These are phyloP conservation scores for Coemansia brasiliensis DNA, from an alignment of 192 early-diverging fungal species.

Conservation along the genomic window DNA sequence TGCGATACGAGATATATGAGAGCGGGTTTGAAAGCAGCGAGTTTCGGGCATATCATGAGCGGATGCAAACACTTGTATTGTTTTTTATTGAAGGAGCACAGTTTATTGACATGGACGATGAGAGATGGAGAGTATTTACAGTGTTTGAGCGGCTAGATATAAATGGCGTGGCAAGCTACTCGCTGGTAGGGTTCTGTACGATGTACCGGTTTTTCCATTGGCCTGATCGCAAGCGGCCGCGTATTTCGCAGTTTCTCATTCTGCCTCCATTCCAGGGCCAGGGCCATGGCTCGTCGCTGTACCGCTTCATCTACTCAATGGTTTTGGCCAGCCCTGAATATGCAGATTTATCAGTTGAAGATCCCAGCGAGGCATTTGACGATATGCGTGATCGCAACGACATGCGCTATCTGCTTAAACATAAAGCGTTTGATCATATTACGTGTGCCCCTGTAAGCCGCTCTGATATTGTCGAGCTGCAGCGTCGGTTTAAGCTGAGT, in stretches of 20 bases:
- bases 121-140: slow-evolving; percentile 74
- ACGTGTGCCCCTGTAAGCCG: slow-evolving; percentile 59
- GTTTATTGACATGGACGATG: slow-evolving; percentile 81
- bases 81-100: slow-evolving; percentile 90
- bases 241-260: slow-evolving; percentile 95
- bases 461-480: slow-evolving; percentile 53
- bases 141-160: slow-evolving; percentile 60
- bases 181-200: slow-evolving; percentile 81
- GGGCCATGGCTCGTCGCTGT: slow-evolving; percentile 80
- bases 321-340: slow-evolving; percentile 13
- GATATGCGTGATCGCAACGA: slow-evolving; percentile 87
- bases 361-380: slow-evolving; percentile 86
- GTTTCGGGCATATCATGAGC: slow-evolving; percentile 75
- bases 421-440: slow-evolving; percentile 62
- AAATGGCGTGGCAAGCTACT: slow-evolving; percentile 59
- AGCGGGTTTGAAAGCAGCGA: slow-evolving; percentile 62
- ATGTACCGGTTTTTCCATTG: slow-evolving; percentile 85
- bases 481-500: slow-evolving; percentile 71
- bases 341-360: slow-evolving; percentile 71
- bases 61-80: slow-evolving; percentile 77
- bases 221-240: slow-evolving; percentile 72
- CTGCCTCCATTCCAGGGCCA: slow-evolving; percentile 83
- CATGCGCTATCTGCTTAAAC: slow-evolving; percentile 61
- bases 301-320: slow-evolving; percentile 60
- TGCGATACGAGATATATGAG: slow-evolving; percentile 70